phyloP scores from a whole-genome alignment of 208 protist genomes.

The Trypanosoma melophagium region DNA sequence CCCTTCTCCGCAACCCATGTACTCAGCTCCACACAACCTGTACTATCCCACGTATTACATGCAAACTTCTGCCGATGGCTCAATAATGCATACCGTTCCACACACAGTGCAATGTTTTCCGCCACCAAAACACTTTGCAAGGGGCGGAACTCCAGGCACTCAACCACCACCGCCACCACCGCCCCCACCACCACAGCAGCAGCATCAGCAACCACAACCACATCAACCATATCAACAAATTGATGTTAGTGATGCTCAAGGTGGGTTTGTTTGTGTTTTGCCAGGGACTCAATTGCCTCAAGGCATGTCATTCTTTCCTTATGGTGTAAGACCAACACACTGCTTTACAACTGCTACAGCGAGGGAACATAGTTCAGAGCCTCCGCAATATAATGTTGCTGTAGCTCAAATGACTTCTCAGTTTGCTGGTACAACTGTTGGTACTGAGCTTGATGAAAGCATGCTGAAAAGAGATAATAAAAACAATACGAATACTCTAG shows the following conservation, averaged over 20 bases:
- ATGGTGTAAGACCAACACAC: constrained; percentile 44
- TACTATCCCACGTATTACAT: constrained; percentile 26
- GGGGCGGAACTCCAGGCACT: not conserved
- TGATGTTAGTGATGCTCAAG: constrained; percentile 8
- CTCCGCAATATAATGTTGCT: not conserved
- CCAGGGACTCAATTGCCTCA: constrained; percentile 47
- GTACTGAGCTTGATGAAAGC: not conserved
- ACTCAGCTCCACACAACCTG: constrained; percentile 2
- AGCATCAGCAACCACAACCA: constrained; percentile 10
- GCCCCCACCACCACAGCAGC: not conserved
- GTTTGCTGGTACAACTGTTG: not conserved
- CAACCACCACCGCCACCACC: not conserved
- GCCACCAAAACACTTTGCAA: not conserved
- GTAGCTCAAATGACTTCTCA: not conserved
- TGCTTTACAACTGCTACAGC: constrained; percentile 31
- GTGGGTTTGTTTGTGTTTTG: constrained; percentile 35
- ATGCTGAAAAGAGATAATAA: not conserved
- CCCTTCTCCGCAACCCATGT: constrained; percentile 9
- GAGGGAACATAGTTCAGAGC: not conserved
- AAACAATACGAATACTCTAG: not conserved
- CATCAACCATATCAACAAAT: constrained; percentile 22
- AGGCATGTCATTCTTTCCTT: constrained; percentile 58
- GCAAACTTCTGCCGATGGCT: constrained; percentile 18
- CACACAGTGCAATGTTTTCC: constrained; percentile 7
- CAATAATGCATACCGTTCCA: constrained; percentile 10